Evolutionary conservation across 768 basidiomycete species (phyloP), one percentile per base, ranked within the genome.

Genomic region (Cystoderma amianthinum): DNA sequence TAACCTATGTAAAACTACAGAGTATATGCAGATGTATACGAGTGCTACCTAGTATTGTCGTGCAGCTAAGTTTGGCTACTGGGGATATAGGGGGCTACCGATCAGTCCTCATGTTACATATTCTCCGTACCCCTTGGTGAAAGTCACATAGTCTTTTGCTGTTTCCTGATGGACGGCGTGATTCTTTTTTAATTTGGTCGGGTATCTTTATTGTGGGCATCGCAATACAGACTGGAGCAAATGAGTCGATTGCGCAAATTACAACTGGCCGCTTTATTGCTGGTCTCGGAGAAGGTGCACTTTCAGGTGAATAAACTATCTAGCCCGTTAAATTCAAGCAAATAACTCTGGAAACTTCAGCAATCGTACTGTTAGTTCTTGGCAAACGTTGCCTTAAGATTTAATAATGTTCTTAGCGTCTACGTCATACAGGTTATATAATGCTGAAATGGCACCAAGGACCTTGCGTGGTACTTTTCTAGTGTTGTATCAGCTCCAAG

Each of bases 391-490:
- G n/a, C n/a, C n/a, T n/a, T n/a, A 13, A 19, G 40, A n/a, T n/a
- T 12, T 10, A 17, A 22, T 35, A n/a, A 19, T 24, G 39, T 19
- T 7, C 22, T 13, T 20, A 12, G 2, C 43, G 50, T 57, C 49
- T 32, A 53, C 52, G 45, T 61, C 58, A 7, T 47, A 7, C 23
- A 63, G 69, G n/a, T 49, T 88, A 4, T 88, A 87, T 56, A 85
- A 83, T 47, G 85, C 85, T 28, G 85, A 88, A 60, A 82, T 83
- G 0, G 76, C 85, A 0, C 86, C 86, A 0, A 85, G 85, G 52
- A 69, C 76, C 1, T 68, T 88, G 43, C 75, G 86, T 53, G 87
- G 85, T 5, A 74, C 81, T 15, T 57, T 76, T 7, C 62, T 90
- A 20, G 83, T 84, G 2, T 62, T 89, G 13, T 88, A 88, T 52